Evolutionary conservation across 306 rosid genomes (phyloP), one percentile per base, ranked within the genome.

Genomic region (Pterocarpus macrocarpus): DNA sequence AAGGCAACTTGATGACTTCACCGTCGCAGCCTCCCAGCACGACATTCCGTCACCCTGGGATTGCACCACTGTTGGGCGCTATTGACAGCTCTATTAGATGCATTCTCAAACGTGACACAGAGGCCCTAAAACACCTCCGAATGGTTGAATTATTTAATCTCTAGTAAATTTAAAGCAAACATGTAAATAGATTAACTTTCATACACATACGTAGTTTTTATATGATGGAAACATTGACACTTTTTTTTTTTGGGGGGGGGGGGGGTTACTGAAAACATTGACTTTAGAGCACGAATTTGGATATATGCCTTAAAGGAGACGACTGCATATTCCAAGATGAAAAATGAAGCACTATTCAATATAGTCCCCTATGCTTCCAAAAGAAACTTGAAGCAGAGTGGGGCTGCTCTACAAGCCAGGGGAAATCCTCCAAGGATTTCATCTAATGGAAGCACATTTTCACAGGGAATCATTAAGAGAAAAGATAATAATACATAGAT

Each of bases 361-460:
- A 22, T 22, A 22, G 28, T 22, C 28, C 28, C 28, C 28, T 1
- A 22, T 0, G 28, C 28, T 32, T 10, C 63, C 56, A 75, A 82
- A 68, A 59, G 53, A 56, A 17, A 58, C 2, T 53, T 36, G 70
- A 68, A 75, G 57, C 47, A 67, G 22, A 41, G 8, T 9, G 52
- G 72, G 8, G 49, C 49, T 70, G 30, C 77, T 49, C 74, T 53
- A 57, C 52, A 67, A 81, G 64, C 65, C 71, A 75, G 52, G 30
- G 77, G 53, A 66, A 57, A 49, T 75, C 59, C 36, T 50, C 78
- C 68, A 76, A 10, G 76, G 64, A 67, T 81, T 75, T 81, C 65
- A 47, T 47, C 49, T 7, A 75, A 75, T 58, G 34, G 77, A 16
- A 68, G 71, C 28, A 3, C 45, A 66, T 43, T 66, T 73, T 16